Evolutionary conservation across 805 yeast species (phyloP), one percentile per base, ranked within the genome.

Genomic region (Candida tammaniensis): DNA sequence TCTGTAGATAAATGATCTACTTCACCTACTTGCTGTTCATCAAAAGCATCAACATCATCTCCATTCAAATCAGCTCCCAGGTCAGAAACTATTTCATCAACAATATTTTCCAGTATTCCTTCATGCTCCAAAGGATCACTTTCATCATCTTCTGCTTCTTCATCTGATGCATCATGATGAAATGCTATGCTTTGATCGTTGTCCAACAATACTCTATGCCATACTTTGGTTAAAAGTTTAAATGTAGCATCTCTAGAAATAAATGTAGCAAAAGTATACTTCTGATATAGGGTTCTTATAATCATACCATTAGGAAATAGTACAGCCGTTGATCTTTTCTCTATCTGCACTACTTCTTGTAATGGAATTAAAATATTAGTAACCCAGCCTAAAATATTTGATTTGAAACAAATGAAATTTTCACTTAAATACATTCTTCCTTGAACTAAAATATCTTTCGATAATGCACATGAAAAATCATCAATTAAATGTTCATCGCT

Each of bases 281-380:
- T 76, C 17, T 72, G 75, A 47, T 81, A 84, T 30, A 79, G 57
- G 1, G 88, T 82, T 36, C 75, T 70, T 15, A 82, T 70, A 27
- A 72, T 69, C 42, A 82, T 72, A 1, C 84, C 86, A 49, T 82
- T 82, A 5, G 87, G 87, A 40, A 82, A 79, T 11, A 82, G 61
- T 0, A 78, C 80, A 0, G 80, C 83, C 0, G 87, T 81, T 11
- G 75, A 69, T 51, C 71, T 76, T 54, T 81, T 82, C 42, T 78
- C 82, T 14, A 82, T 68, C 43, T 75, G 77, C 19, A 79, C 69
- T 15, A 82, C 76, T 44, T 82, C 85, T 35, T 66, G 72, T 33
- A 80, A 64, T 2, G 85, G 78, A 4, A 82, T 69, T 3, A 69
- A 51, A 13, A 80, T 50, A 40, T 74, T 73, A 1, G 86, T 81